Evolutionary conservation across 225 moss, liverwort and hornwort species (phyloP).

Genomic region (Straminergon stramineum): DNA sequence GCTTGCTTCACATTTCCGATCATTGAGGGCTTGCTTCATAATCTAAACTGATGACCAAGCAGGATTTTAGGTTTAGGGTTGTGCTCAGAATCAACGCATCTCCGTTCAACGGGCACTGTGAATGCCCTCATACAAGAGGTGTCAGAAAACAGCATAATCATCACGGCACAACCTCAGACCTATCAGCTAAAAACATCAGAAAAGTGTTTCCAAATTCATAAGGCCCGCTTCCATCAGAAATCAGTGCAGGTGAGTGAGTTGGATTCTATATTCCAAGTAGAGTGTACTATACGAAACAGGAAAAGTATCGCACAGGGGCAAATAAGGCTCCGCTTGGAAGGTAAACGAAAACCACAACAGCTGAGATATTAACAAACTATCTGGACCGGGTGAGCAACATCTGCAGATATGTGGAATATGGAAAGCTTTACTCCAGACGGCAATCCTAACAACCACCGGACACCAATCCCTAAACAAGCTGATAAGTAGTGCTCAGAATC

Average conservation of each 20-base stretch:
- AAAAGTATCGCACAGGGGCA: slow-evolving; percentile 10
- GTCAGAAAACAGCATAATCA: slow-evolving; percentile 25
- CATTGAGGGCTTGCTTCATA: too few species aligned
- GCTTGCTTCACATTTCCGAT: not conserved
- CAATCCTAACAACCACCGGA: not conserved
- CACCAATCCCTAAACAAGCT: not conserved
- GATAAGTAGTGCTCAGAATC: not conserved
- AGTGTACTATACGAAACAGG: not conserved
- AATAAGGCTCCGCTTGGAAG: not conserved
- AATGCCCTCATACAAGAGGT: slow-evolving; percentile 44
- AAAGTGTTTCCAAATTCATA: slow-evolving; percentile 18
- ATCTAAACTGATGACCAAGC: too few species aligned
- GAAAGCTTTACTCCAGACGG: too few species aligned
- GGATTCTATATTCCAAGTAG: slow-evolving; percentile 5
- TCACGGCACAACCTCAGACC: not conserved
- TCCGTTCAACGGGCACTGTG: slow-evolving; percentile 27
- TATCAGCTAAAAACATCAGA: too few species aligned
- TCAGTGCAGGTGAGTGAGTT: slow-evolving; percentile 52
- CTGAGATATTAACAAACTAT: too few species aligned
- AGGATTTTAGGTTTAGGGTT: not conserved
- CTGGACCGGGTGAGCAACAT: too few species aligned
- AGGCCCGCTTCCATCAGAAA: slow-evolving; percentile 34
- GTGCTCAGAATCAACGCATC: slow-evolving; percentile 5
- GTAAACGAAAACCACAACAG: too few species aligned
- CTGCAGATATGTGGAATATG: too few species aligned